Evolutionary conservation across 2,329 filamentous ascomycete genomes (phyloP), one percentile per base, ranked within the genome.

Genomic region (Beauveria sp.): DNA sequence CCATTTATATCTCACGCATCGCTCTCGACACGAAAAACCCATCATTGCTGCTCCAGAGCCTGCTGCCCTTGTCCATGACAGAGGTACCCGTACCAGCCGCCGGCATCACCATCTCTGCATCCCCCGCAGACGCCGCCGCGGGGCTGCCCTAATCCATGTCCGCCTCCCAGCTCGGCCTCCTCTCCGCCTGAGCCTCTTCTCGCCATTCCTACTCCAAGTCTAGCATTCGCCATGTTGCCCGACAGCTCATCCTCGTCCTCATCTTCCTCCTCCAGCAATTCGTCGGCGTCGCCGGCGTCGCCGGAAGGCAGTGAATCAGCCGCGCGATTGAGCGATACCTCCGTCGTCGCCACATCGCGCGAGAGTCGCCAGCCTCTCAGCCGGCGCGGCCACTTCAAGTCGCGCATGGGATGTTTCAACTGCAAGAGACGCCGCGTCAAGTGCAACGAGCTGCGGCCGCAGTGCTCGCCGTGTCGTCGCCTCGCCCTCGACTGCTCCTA

Each of bases 401-500:
- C 70, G 6, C 69, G 70, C 8, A 67, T 71, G 16, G 70, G 71
- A 53, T 72, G 70, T 66, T 70, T 72, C 60, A 71, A 71, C 58
- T 72, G 70, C 65, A 72, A 71, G 59, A 63, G 70, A 8, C 64
- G 69, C 42, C 67, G 70, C 22, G 70, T 72, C 56, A 72, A 72
- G 49, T 72, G 70, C 66, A 70, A 70, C 28, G 70, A 72, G 62
- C 58, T 66, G 20, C 67, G 67, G 18, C 70, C 70, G 2, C 65
- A 63, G 8, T 72, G 69, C 62, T 63, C 66, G 40, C 67, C 71
- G 45, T 76, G 74, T 65, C 62, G 62, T 28, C 69, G 72, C 12
- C 68, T 76, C 34, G 72, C 70, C 5, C 63, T 76, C 26, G 57
- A 61, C 3, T 76, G 74, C 67, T 65, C 70, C 63, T 73, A 75